phyloP scores from a whole-genome alignment of 108 stramenopile genomes.

The Chaetoceros tenuissimus region DNA sequence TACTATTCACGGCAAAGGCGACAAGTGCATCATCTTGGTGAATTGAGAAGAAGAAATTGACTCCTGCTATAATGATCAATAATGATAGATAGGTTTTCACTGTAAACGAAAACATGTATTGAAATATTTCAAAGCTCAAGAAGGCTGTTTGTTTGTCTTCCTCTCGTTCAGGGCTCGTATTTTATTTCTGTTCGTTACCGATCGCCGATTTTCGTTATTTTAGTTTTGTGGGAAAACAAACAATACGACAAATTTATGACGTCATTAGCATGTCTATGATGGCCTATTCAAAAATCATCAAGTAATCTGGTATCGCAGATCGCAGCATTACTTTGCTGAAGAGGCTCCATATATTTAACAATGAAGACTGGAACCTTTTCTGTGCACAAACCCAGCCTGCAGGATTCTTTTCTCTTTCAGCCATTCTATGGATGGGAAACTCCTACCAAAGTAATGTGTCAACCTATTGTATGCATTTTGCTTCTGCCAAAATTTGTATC shows the following conservation, averaged over 20 bases:
- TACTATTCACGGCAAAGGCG: no score
- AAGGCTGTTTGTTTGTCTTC: no score
- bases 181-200: conserved; percentile 32
- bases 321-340: conserved; percentile 2
- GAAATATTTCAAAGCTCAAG: no score
- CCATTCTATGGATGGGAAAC: conserved; percentile 18
- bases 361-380: conserved; percentile 10
- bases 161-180: no score
- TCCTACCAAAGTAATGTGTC: conserved; percentile 4
- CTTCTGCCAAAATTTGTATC: background rate
- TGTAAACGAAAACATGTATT: conserved; percentile 14
- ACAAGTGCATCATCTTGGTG: no score
- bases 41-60: no score
- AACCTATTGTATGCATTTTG: background rate
- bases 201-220: conserved; percentile 6
- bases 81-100: conserved; percentile 37
- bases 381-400: conserved; percentile 54
- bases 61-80: conserved; percentile 19
- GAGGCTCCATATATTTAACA: conserved; percentile 10
- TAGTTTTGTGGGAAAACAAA: background rate
- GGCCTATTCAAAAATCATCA: conserved; percentile 45
- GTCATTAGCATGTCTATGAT: conserved; percentile 10
- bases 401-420: conserved; percentile 24
- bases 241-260: background rate
- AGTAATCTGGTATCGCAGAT: conserved; percentile 46